Percentiles rank a stretch among this genome's conserved stretches.
Conservation (phyloP, 768 basidiomycete species). For the Kwoniella botswanensis region DNA sequence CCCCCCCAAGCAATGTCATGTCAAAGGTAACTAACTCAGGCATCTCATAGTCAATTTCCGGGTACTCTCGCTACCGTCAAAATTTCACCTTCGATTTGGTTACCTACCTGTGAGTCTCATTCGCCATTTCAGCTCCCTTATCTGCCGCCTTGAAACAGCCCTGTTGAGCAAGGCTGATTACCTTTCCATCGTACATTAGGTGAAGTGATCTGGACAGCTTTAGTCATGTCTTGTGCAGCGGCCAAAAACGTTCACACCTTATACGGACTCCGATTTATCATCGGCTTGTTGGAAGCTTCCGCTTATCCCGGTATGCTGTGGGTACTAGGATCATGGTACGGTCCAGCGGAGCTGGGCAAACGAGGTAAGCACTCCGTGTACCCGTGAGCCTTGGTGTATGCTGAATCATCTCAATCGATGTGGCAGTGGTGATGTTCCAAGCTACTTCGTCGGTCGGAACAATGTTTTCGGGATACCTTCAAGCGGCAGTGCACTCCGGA, state of each 20-base stretch:
- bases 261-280: constrained; percentile 29
- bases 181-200: neutral
- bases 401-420: constrained; percentile 14
- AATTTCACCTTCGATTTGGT: constrained; percentile 18
- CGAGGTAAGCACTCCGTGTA: constrained; percentile 13
- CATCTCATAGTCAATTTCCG: neutral
- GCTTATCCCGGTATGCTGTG: constrained; percentile 17
- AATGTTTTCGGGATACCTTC: constrained; percentile 32
- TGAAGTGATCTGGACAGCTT: constrained; percentile 23
- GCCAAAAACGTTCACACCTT: constrained; percentile 29
- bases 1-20: no score
- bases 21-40: no score
- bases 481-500: constrained; percentile 28
- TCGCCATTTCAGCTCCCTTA: neutral
- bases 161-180: neutral
- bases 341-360: constrained; percentile 24
- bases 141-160: no score
- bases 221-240: constrained; percentile 28
- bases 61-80: constrained; percentile 19
- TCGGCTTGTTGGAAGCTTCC: constrained; percentile 24
- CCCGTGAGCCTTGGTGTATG: no score
- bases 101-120: constrained; percentile 13
- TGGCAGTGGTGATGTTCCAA: constrained; percentile 22
- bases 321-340: constrained; percentile 31
- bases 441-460: constrained; percentile 28